A percentile compares a stretch with the other conserved stretches of the same genome.
phyloP scores from a whole-genome alignment of 2,329 filamentous ascomycete genomes.

The Trichoderma sp. region DNA sequence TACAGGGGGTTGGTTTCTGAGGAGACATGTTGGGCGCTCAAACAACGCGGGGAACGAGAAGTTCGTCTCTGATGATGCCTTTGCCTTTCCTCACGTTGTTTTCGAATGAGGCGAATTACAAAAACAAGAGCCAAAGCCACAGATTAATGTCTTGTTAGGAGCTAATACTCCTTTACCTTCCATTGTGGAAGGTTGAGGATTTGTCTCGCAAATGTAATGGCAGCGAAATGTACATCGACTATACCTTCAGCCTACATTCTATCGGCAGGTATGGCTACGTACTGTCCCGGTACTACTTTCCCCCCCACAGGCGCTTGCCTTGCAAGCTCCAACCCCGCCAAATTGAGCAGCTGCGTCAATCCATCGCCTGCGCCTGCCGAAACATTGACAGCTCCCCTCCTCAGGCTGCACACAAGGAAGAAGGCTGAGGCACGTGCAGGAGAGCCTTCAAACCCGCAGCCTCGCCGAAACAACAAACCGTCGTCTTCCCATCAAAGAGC shows the following conservation, averaged over 20 bases:
- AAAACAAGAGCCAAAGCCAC: too few relatives aligned
- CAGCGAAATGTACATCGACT: background rate
- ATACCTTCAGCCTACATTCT: background rate
- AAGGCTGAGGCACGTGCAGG: constrained; percentile 29
- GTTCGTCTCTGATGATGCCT: too few relatives aligned
- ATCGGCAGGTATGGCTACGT: background rate
- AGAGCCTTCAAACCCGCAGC: constrained; percentile 16
- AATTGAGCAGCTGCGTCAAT: background rate
- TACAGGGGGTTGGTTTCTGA: too few relatives aligned
- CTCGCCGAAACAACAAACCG: constrained; percentile 15
- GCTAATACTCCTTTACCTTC: too few relatives aligned
- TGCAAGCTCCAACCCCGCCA: constrained; percentile 23
- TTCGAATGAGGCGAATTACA: too few relatives aligned
- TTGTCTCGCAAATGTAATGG: background rate
- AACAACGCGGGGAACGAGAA: too few relatives aligned
- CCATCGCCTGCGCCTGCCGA: background rate
- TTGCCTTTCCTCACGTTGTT: too few relatives aligned
- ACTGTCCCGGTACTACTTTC: background rate
- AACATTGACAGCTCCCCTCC: constrained; percentile 9
- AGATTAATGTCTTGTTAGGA: too few relatives aligned
- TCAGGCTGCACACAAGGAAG: background rate
- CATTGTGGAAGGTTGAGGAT: too few relatives aligned
- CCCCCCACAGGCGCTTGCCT: background rate
- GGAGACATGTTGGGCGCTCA: too few relatives aligned
- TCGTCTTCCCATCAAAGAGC: background rate